phyloP scores from a whole-genome alignment of 192 early-diverging fungal genomes.

The Paraglomus occultum region DNA sequence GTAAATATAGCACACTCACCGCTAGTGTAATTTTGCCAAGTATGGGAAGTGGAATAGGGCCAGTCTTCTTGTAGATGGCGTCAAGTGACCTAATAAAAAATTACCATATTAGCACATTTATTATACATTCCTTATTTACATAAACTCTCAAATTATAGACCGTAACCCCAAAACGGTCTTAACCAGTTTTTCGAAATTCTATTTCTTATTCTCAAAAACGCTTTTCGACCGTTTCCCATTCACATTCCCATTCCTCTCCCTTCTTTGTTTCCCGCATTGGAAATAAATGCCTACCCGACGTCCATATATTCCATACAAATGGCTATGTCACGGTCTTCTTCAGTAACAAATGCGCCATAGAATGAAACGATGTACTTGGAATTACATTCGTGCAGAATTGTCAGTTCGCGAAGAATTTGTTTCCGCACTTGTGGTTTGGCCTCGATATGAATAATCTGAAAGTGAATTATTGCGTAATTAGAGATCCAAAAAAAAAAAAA shows the following conservation, averaged over 20 bases:
- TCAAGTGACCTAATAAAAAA: conserved; percentile 71
- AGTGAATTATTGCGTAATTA: neutral
- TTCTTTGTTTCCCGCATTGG: neutral
- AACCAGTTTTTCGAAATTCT: neutral
- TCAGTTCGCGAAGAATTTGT: conserved; percentile 92
- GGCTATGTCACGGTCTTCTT: conserved; percentile 72
- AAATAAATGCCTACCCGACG: conserved; percentile 54
- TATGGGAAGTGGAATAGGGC: conserved; percentile 85
- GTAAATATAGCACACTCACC: conserved; percentile 41
- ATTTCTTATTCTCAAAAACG: neutral
- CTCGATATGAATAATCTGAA: conserved; percentile 48
- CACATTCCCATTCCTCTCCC: neutral
- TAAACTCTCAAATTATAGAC: neutral
- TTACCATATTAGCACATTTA: neutral
- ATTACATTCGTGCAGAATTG: conserved; percentile 94
- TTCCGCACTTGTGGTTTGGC: conserved; percentile 73
- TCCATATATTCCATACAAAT: conserved; percentile 99
- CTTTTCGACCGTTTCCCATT: neutral
- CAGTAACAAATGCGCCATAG: conserved; percentile 91
- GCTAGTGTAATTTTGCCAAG: conserved; percentile 81
- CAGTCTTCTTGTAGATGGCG: conserved; percentile 86
- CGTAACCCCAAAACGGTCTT: neutral
- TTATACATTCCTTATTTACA: too few relatives aligned
- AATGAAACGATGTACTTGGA: conserved; percentile 94
- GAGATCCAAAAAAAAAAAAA: neutral